Conservation (phyloP, 352 stramenopile species). For the Phytophthora ohioensis region DNA sequence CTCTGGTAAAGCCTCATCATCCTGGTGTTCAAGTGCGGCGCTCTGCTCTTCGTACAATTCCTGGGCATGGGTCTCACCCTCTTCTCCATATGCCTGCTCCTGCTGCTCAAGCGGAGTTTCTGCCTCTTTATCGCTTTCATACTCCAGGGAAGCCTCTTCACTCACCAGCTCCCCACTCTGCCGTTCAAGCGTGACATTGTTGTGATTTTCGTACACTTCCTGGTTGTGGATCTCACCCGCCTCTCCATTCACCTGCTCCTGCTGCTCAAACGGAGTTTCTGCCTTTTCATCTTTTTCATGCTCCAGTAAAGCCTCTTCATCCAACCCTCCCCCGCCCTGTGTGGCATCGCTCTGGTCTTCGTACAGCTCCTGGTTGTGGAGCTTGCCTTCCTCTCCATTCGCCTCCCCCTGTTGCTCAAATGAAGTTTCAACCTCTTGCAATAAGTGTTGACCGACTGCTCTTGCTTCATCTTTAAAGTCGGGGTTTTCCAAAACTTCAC, state of each 20-base stretch:
- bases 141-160: not conserved
- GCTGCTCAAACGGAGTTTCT: too few species aligned
- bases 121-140: slow-evolving; percentile 2
- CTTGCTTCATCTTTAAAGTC: not conserved
- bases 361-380: not conserved
- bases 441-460: not conserved
- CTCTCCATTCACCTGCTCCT: too few species aligned
- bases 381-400: slow-evolving; percentile 2
- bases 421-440: not conserved
- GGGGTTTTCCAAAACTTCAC: not conserved
- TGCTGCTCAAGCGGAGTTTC: too few species aligned
- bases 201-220: not conserved
- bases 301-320: not conserved
- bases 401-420: not conserved
- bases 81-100: too few species aligned
- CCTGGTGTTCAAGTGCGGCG: not conserved
- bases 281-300: slow-evolving; percentile 6
- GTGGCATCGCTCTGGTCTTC: not conserved
- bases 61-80: too few species aligned
- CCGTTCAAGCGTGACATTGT: too few species aligned
- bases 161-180: not conserved
- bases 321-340: not conserved
- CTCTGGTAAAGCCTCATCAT: not conserved
- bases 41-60: not conserved
- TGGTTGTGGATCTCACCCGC: too few species aligned